These are phyloP conservation scores for Mycena metata DNA, from an alignment of 768 basidiomycete species.

Conservation along the genomic window DNA sequence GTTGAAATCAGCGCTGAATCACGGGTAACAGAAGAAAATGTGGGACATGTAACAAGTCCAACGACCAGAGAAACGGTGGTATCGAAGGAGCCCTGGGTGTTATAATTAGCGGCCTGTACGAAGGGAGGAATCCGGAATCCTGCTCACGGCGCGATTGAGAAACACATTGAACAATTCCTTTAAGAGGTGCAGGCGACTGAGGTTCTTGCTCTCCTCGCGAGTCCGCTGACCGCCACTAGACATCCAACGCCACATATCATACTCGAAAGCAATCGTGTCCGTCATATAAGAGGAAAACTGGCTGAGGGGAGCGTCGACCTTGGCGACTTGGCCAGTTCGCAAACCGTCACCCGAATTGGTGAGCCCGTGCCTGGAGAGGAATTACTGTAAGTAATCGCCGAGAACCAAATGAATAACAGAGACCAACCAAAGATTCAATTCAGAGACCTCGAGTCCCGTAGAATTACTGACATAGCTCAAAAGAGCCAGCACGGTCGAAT, in stretches of 20 bases:
- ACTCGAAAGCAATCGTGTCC: conserved; percentile 12
- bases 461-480: conserved; percentile 37
- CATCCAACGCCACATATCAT: conserved; percentile 12
- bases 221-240: neutral
- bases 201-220: conserved; percentile 39
- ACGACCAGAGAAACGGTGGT: conserved; percentile 45
- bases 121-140: neutral
- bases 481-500: conserved; percentile 38
- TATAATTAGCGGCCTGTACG: neutral
- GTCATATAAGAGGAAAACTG: neutral
- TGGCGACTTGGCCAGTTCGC: neutral
- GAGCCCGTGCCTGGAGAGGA: conserved; percentile 35
- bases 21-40: no score
- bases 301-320: neutral
- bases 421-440: conserved; percentile 23
- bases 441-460: neutral
- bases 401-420: no score
- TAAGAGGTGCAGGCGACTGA: conserved; percentile 42
- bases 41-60: conserved; percentile 46
- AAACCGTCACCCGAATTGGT: conserved; percentile 35
- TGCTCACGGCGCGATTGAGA: conserved; percentile 46
- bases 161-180: conserved; percentile 48
- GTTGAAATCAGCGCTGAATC: neutral
- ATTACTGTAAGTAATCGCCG: no score
- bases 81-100: conserved; percentile 45